Evolutionary conservation across 2,329 filamentous ascomycete species (phyloP).

Genomic region (Pyrenophora graminea): DNA sequence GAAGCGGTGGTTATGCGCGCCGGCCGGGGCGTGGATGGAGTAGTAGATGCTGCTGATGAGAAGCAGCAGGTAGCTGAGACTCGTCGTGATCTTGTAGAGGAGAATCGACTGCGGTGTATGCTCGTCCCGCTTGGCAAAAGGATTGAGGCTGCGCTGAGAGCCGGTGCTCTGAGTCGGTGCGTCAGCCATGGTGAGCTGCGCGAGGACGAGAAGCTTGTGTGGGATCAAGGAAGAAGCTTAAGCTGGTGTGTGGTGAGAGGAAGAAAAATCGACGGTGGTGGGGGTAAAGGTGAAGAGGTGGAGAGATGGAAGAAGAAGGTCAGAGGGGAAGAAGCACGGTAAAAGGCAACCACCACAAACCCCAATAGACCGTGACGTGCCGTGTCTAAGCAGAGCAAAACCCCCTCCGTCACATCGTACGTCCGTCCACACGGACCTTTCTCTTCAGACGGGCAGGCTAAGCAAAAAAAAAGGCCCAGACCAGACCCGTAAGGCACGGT

Average conservation of each 20-base stretch:
- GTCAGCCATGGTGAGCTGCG: slow-evolving; percentile 15
- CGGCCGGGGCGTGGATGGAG: slow-evolving; percentile 68
- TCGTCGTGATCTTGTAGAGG: slow-evolving; percentile 75
- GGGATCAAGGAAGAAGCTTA: too few species aligned
- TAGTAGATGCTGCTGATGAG: slow-evolving; percentile 77
- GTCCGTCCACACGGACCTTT: too few species aligned
- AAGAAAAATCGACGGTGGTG: neutral
- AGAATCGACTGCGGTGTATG: slow-evolving; percentile 65
- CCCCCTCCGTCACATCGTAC: slow-evolving; percentile 2
- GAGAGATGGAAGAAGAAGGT: neutral
- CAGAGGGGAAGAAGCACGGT: too few species aligned
- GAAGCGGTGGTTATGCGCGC: slow-evolving; percentile 62
- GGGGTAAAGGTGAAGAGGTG: neutral
- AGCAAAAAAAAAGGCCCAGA: too few species aligned
- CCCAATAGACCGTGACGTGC: too few species aligned
- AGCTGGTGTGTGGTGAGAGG: too few species aligned
- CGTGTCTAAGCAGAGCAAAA: too few species aligned
- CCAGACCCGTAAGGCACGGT: too few species aligned
- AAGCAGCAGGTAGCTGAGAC: slow-evolving; percentile 74
- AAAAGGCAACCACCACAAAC: too few species aligned
- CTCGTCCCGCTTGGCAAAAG: slow-evolving; percentile 72
- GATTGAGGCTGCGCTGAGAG: slow-evolving; percentile 63
- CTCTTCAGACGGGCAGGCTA: too few species aligned
- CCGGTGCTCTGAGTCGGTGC: neutral
- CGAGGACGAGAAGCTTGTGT: too few species aligned